Evolutionary conservation across 2,329 filamentous ascomycete genomes (phyloP).

Genomic region (Epichloe sp.): DNA sequence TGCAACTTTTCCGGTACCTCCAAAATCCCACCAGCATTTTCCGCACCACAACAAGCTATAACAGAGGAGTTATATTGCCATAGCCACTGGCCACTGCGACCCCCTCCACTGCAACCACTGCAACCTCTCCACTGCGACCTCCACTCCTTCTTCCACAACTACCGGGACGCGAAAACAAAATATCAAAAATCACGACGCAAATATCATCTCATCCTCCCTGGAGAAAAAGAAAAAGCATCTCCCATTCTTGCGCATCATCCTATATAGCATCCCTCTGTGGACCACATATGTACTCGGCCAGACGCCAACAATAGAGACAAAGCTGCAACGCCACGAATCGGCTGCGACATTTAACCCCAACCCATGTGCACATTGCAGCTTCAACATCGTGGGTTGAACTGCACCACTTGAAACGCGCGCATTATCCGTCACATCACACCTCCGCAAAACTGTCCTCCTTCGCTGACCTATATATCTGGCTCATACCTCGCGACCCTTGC

Average conservation of each 20-base stretch:
- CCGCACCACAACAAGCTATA: too few species aligned
- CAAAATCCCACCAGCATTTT: too few species aligned
- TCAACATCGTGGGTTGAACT: not conserved
- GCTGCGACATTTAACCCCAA: not conserved
- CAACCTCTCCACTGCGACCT: not conserved
- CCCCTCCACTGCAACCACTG: not conserved
- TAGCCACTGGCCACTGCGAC: too few species aligned
- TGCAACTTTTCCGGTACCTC: too few species aligned
- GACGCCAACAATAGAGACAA: not conserved
- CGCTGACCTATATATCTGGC: not conserved
- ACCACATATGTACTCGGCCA: not conserved
- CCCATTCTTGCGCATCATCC: too few species aligned
- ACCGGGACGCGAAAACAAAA: not conserved
- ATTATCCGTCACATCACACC: constrained; percentile 1
- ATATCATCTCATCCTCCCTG: not conserved
- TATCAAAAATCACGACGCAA: not conserved
- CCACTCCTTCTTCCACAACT: not conserved
- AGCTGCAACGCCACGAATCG: not conserved
- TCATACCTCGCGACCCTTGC: not conserved
- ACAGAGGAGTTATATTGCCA: too few species aligned
- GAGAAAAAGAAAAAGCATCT: too few species aligned
- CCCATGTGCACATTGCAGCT: not conserved
- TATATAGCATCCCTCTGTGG: not conserved
- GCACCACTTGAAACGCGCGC: constrained; percentile 5
- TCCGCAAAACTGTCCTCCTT: not conserved